These are phyloP conservation scores for Scheffersomyces quercinus DNA, from an alignment of 1,139 yeast species.

Conservation along the genomic window DNA sequence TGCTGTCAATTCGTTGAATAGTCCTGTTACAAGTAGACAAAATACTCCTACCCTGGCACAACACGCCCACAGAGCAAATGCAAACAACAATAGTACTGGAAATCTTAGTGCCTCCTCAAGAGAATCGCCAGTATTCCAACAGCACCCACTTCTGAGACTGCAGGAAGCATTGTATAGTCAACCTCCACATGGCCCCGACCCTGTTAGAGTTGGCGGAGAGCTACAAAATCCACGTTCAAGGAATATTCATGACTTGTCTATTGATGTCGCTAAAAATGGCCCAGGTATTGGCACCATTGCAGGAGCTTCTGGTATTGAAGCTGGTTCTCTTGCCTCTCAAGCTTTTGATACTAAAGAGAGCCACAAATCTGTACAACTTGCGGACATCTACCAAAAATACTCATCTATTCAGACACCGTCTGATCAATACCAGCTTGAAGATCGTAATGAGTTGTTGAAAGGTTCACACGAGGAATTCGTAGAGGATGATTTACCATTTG, in stretches of 20 bases:
- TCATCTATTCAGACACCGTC: conserved; percentile 44
- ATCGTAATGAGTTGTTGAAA: conserved; percentile 31
- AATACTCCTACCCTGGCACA: not conserved
- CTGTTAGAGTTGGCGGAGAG: not conserved
- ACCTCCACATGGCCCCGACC: conserved; percentile 1
- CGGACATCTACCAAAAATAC: conserved; percentile 48
- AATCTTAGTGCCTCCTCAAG: not conserved
- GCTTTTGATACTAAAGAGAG: conserved; percentile 9
- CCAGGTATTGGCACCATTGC: not conserved
- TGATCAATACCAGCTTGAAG: conserved; percentile 33
- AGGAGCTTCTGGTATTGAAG: conserved; percentile 2
- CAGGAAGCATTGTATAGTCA: conserved; percentile 3
- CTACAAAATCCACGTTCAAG: not conserved
- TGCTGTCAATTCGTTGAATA: conserved; percentile 50
- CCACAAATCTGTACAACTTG: conserved; percentile 43
- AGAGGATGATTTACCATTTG: conserved; percentile 37
- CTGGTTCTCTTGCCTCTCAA: conserved; percentile 4
- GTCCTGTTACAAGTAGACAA: not conserved
- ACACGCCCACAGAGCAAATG: not conserved
- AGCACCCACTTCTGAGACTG: conserved; percentile 7
- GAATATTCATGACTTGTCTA: conserved; percentile 14
- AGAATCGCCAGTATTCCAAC: conserved; percentile 1
- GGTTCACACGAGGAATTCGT: conserved; percentile 38
- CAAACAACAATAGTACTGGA: too few species aligned
- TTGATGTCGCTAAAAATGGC: conserved; percentile 2